Conservation (phyloP, 768 basidiomycete species). For the Mrakia frigida region DNA sequence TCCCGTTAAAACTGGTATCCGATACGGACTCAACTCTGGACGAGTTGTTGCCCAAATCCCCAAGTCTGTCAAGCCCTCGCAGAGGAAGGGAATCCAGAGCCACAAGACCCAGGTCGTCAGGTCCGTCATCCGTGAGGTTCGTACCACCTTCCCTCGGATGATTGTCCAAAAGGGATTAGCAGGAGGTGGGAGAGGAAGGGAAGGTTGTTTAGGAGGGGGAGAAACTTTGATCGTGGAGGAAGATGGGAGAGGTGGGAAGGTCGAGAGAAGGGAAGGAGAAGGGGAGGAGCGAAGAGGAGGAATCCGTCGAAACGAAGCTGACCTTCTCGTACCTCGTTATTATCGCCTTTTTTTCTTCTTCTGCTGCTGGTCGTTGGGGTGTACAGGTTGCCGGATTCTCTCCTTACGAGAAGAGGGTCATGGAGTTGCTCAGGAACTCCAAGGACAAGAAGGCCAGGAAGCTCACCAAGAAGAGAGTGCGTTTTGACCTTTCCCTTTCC, state of each 20-base stretch:
- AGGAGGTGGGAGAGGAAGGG: not conserved
- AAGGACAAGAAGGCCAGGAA: conserved; percentile 99
- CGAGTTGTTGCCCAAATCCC: conserved; percentile 80
- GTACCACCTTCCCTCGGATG: not conserved
- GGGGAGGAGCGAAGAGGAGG: not conserved
- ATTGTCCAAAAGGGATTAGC: not conserved
- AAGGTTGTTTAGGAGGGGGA: not conserved
- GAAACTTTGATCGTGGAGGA: conserved; percentile 7
- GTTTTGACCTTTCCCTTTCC: conserved; percentile 41
- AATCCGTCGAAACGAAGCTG: not conserved
- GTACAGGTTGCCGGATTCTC: conserved; percentile 68
- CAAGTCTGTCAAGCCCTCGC: conserved; percentile 68
- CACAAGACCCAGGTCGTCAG: conserved; percentile 87
- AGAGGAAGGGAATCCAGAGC: conserved; percentile 87
- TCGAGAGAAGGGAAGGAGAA: not conserved
- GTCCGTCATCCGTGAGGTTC: conserved; percentile 86
- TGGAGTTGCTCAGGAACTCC: conserved; percentile 97
- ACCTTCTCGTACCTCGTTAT: not conserved
- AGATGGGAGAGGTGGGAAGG: not conserved
- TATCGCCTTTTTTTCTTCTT: not conserved
- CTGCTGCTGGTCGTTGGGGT: not conserved
- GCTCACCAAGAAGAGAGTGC: conserved; percentile 97
- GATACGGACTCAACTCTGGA: conserved; percentile 79
- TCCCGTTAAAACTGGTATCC: conserved; percentile 45
- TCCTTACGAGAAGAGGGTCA: conserved; percentile 92